Evolutionary conservation across 805 yeast genomes (phyloP), one percentile per base, ranked within the genome.

Genomic region (Starmerella ratchasimensis): DNA sequence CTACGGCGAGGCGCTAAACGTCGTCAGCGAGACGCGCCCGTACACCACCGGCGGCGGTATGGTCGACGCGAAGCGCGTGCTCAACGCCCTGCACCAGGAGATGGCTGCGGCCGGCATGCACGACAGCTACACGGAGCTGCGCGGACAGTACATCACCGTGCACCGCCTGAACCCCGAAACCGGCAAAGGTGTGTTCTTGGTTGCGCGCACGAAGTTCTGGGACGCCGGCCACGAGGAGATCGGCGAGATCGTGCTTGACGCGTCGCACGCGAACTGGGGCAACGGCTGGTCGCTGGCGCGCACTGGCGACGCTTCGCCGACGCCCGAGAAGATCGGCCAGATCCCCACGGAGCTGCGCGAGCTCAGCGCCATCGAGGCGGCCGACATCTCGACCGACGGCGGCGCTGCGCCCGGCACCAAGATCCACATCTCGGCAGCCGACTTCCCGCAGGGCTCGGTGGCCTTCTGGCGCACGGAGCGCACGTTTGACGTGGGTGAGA

Each of bases 111-210:
- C 63, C 38, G 62, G 65, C 29, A 93, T 81, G 45, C 80, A 80
- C 49, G 96, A 88, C 58, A 83, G 81, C 80, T 88, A 81, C 56
- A 80, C 88, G 28, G 96, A 88, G 54, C 95, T 81, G 52, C 93
- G 84, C 45, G 94, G 81, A 11, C 94, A 86, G 56, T 88, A 69
- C 56, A 81, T 88, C 41, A 86, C 96, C 0, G 74, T 88, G 38
- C 96, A 88, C 57, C 66, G 97, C 48, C 70, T 76, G 20, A 81
- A 82, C 54, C 78, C 93, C 0, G 69, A 73, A 46, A 74, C 83
- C 2, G 97, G 97, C 2, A 68, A 69, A 41, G 98, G 98, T 2
- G 81, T 80, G 72, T 83, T 80, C 49, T 64, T 90, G 50, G 70
- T 88, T 51, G 94, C 95, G 0, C 71, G 95, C 54, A 74, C 90